Conservation (phyloP, 176 grass and related monocot species). For the Carex scoparia region DNA sequence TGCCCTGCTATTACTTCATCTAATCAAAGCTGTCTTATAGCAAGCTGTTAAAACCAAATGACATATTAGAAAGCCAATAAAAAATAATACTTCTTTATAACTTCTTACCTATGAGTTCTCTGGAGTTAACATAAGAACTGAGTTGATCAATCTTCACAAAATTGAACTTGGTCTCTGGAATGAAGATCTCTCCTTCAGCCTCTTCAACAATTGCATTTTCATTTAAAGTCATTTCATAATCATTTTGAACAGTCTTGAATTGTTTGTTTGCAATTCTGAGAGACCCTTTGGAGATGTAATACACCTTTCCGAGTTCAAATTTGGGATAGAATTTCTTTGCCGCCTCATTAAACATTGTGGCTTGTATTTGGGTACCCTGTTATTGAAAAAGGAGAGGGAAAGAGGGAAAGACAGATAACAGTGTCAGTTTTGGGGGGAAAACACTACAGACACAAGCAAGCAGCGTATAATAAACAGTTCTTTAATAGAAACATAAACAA, state of each 20-base stretch:
- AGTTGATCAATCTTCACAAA: constrained; percentile 83
- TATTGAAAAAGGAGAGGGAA: neutral
- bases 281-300: constrained; percentile 90
- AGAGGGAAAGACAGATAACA: neutral
- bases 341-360: constrained; percentile 94
- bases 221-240: constrained; percentile 93
- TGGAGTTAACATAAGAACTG: constrained; percentile 72
- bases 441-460: neutral
- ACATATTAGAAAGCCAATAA: neutral
- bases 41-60: neutral
- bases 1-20: neutral
- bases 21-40: neutral
- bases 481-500: neutral
- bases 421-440: neutral
- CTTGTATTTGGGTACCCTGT: constrained; percentile 98
- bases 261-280: constrained; percentile 87
- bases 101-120: constrained; percentile 77
- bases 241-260: constrained; percentile 92
- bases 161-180: constrained; percentile 72
- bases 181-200: constrained; percentile 67
- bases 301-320: constrained; percentile 92
- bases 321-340: constrained; percentile 72
- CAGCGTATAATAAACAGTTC: neutral
- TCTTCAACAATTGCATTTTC: constrained; percentile 87
- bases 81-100: neutral